phyloP scores from a whole-genome alignment of 352 stramenopile genomes.

The Phytophthora chlamydospora region DNA sequence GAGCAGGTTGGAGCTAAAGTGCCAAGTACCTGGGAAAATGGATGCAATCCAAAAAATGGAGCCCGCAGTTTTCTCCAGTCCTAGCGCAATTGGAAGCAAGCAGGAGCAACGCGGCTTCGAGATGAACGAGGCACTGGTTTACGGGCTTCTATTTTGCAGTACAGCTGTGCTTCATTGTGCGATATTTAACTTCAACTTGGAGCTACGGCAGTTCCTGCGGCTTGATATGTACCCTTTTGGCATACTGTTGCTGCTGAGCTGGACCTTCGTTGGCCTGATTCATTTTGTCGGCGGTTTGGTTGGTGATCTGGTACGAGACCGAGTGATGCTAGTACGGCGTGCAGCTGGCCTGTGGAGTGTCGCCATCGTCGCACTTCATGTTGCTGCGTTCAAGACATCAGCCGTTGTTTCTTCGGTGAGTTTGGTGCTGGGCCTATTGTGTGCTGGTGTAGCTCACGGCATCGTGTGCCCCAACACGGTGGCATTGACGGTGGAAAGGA shows the following conservation, averaged over 20 bases:
- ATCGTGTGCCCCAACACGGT: slow-evolving; percentile 58
- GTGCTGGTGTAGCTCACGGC: slow-evolving; percentile 51
- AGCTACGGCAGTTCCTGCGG: slow-evolving; percentile 49
- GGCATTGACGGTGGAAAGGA: slow-evolving; percentile 47
- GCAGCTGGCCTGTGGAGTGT: slow-evolving; percentile 49
- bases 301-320: slow-evolving; percentile 52
- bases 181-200: slow-evolving; percentile 67
- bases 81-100: background rate
- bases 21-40: background rate
- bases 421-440: slow-evolving; percentile 46
- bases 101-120: slow-evolving; percentile 20
- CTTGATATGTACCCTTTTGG: slow-evolving; percentile 63
- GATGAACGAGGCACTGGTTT: slow-evolving; percentile 41
- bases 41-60: slow-evolving; percentile 4
- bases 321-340: slow-evolving; percentile 49
- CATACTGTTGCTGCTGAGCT: slow-evolving; percentile 59
- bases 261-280: slow-evolving; percentile 56
- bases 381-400: slow-evolving; percentile 39
- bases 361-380: slow-evolving; percentile 53
- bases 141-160: slow-evolving; percentile 61
- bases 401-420: slow-evolving; percentile 37
- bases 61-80: slow-evolving; percentile 4
- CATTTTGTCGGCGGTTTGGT: slow-evolving; percentile 60
- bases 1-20: slow-evolving; percentile 6
- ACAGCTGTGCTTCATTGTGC: slow-evolving; percentile 63